Evolutionary conservation across 768 basidiomycete genomes (phyloP).

Genomic region (Chalciporus sphaerocephalus): DNA sequence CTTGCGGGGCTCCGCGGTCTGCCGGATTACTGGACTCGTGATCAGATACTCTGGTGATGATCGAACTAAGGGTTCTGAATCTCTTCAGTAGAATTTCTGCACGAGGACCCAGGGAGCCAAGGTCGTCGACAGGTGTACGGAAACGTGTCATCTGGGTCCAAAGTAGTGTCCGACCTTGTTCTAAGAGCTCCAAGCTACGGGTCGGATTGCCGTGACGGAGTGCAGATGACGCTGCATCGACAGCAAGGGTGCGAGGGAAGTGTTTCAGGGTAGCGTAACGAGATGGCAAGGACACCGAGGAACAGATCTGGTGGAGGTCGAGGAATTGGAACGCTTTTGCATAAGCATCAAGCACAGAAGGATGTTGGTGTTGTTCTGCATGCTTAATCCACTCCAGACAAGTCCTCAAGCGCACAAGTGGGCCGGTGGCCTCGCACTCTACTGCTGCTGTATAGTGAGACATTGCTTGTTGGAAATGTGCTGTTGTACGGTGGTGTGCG

Average conservation of each 20-base stretch:
- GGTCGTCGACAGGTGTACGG: slow-evolving; percentile 23
- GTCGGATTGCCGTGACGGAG: slow-evolving; percentile 6
- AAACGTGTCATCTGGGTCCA: slow-evolving; percentile 27
- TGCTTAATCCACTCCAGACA: background rate
- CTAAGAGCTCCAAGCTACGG: slow-evolving; percentile 26
- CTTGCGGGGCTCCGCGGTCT: too few relatives aligned
- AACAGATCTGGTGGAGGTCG: background rate
- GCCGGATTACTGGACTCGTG: too few relatives aligned
- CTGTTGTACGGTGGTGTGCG: too few relatives aligned
- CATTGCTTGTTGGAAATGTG: background rate
- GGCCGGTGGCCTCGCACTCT: background rate
- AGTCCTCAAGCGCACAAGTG: background rate
- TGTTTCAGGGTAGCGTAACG: background rate
- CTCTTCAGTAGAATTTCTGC: slow-evolving; percentile 1
- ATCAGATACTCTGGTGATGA: too few relatives aligned
- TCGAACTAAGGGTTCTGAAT: slow-evolving; percentile 7
- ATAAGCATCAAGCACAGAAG: slow-evolving; percentile 6
- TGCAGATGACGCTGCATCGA: slow-evolving; percentile 13
- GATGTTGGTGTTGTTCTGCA: background rate
- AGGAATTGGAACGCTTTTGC: background rate
- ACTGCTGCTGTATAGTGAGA: background rate
- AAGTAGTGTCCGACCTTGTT: slow-evolving; percentile 26
- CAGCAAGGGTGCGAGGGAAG: background rate
- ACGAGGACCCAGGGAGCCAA: slow-evolving; percentile 1
- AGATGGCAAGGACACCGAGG: background rate